Evolutionary conservation across 1,139 yeast genomes (phyloP), one percentile per base, ranked within the genome.

Genomic region (Taphrina pruni): DNA sequence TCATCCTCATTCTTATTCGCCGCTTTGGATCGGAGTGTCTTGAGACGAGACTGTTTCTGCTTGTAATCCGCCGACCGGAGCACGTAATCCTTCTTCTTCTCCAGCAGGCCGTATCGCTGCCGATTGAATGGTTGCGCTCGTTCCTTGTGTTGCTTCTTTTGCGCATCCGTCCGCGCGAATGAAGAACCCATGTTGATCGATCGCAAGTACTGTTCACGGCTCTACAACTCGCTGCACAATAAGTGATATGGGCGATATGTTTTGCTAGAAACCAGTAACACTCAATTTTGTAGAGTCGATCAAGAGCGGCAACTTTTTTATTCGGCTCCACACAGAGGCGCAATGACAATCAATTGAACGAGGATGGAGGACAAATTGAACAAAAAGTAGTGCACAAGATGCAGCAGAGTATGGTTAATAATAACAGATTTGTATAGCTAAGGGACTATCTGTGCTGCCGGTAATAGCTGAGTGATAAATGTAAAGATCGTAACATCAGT

Each of bases 41-140:
- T 89, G 69, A 94, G 80, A 35, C 93, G 91, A 20, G 90, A 90
- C 78, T 94, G 93, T 77, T 94, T 94, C 79, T 86, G 85, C 79
- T 94, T 98, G 77, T 84, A 92, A 77, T 94, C 97, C 62, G 86
- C 87, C 0, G 98, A 96, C 79, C 99, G 86, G 65, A 91, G 84
- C 75, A 85, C 86, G 79, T 94, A 94, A 79, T 94, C 99, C 61
- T 93, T 93, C 82, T 94, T 94, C 84, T 94, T 94, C 79, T 94
- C 98, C 66, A 94, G 83, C 54, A 92, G 85, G 46, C 98, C 98
- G 78, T 84, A 87, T 76, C 84, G 85, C 75, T 86, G 83, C 71
- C 99, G 83, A 61, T 86, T 87, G 65, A 81, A 82, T 4, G 92
- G 88, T 78, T 94, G 99, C 12, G 97, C 85, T 76, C 99, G 86